Conservation (phyloP, 371 early-diverging fungal species). For the Mortierella sp. region DNA sequence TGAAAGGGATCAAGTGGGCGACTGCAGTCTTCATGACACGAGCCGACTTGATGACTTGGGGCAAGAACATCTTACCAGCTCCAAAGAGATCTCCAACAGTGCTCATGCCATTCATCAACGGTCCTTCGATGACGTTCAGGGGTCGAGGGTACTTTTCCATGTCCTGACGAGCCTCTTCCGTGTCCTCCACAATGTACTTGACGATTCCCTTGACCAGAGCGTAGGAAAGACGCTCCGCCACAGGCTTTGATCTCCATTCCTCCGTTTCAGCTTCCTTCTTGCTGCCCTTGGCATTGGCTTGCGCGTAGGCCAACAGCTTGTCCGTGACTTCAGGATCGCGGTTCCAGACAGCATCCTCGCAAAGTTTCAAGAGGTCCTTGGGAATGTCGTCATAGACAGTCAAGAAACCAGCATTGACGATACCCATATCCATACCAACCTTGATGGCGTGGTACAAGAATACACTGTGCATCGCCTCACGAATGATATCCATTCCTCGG, state of each 20-base stretch:
- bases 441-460: constrained; percentile 92
- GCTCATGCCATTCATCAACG: constrained; percentile 94
- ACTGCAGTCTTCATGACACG: constrained; percentile 94
- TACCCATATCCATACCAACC: constrained; percentile 97
- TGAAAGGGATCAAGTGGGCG: constrained; percentile 91
- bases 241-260: constrained; percentile 85
- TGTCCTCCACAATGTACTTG: constrained; percentile 91
- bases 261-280: constrained; percentile 81
- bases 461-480: constrained; percentile 96
- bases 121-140: constrained; percentile 94
- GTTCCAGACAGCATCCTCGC: constrained; percentile 94
- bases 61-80: constrained; percentile 94
- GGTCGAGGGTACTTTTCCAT: constrained; percentile 76
- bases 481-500: constrained; percentile 91
- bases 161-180: constrained; percentile 86
- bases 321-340: constrained; percentile 91
- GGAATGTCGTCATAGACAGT: constrained; percentile 95
- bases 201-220: constrained; percentile 93
- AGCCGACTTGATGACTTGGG: constrained; percentile 96
- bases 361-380: constrained; percentile 88
- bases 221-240: constrained; percentile 80
- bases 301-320: constrained; percentile 88
- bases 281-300: constrained; percentile 80
- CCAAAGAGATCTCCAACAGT: constrained; percentile 95
- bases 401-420: constrained; percentile 94